Percentiles rank a stretch among this genome's conserved stretches.
Conservation (phyloP, 805 yeast genomes). For the Candida krabiensis region DNA sequence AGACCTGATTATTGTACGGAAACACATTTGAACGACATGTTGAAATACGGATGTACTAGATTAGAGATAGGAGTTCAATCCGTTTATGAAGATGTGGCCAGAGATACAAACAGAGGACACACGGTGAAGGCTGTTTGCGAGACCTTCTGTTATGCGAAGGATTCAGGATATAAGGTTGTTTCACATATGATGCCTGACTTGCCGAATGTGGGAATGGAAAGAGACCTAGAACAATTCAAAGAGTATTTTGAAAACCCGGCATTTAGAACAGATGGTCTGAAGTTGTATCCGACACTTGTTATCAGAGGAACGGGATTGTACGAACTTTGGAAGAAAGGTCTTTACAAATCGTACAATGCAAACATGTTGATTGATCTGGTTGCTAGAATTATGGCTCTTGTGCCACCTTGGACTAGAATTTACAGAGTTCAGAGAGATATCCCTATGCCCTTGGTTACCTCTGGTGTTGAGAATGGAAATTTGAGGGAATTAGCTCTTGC, state of each 20-base stretch:
- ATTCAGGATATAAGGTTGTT: constrained; percentile 96
- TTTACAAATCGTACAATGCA: constrained; percentile 92
- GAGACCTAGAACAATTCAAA: constrained; percentile 92
- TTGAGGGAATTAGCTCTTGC: constrained; percentile 93
- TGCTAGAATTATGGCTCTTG: constrained; percentile 92
- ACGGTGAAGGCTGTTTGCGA: constrained; percentile 95
- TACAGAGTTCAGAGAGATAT: constrained; percentile 98
- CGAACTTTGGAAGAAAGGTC: constrained; percentile 96
- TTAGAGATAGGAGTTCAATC: constrained; percentile 97
- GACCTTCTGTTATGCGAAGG: constrained; percentile 94
- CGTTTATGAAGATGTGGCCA: constrained; percentile 95
- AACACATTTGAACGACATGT: constrained; percentile 93
- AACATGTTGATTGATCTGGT: constrained; percentile 91
- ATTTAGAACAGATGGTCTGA: constrained; percentile 94
- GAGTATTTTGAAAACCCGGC: constrained; percentile 97
- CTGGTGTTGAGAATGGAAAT: constrained; percentile 98
- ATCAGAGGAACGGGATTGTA: constrained; percentile 97
- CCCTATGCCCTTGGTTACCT: constrained; percentile 97
- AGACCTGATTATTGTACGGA: constrained; percentile 98
- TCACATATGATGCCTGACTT: constrained; percentile 99
- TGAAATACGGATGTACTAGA: constrained; percentile 94
- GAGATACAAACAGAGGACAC: constrained; percentile 98
- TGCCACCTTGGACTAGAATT: constrained; percentile 99
- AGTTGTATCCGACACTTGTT: constrained; percentile 92
- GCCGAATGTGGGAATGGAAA: constrained; percentile 98